A percentile compares a stretch with the other conserved stretches of the same genome.
Conservation (phyloP, 1,139 yeast genomes). For the Torulaspora globosa region DNA sequence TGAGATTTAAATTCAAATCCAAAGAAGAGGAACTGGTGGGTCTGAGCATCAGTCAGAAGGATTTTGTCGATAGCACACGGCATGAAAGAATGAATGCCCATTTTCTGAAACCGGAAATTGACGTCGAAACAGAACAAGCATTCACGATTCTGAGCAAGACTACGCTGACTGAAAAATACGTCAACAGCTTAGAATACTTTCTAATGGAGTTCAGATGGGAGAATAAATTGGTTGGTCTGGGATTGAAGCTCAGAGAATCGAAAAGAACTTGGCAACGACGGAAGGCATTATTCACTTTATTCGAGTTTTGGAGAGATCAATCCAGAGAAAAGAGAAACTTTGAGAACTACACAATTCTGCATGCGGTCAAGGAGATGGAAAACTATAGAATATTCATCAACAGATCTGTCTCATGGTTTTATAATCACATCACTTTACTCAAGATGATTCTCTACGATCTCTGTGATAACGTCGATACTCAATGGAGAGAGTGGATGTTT, state of each 20-base stretch:
- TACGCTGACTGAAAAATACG: conserved; percentile 35
- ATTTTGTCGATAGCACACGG: conserved; percentile 22
- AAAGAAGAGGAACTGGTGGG: conserved; percentile 32
- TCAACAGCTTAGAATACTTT: conserved; percentile 35
- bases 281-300: conserved; percentile 35
- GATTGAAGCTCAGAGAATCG: conserved; percentile 35
- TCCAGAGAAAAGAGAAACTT: conserved; percentile 34
- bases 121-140: conserved; percentile 30
- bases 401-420: conserved; percentile 38
- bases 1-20: conserved; percentile 31
- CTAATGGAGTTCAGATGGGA: conserved; percentile 38
- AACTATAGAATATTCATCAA: conserved; percentile 36
- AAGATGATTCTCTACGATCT: conserved; percentile 36
- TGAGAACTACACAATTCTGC: conserved; percentile 30
- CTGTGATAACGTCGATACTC: conserved; percentile 34
- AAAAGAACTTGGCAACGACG: conserved; percentile 38
- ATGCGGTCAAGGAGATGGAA: conserved; percentile 38
- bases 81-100: conserved; percentile 34
- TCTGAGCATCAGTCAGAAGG: conserved; percentile 21
- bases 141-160: conserved; percentile 29
- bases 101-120: conserved; percentile 29
- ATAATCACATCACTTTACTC: conserved; percentile 35
- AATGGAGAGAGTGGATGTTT: conserved; percentile 38
- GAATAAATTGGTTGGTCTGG: conserved; percentile 33
- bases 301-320: conserved; percentile 38